Evolutionary conservation across 1,284 basidiomycete species (phyloP).

Genomic region (Papiliotrema terrestris): DNA sequence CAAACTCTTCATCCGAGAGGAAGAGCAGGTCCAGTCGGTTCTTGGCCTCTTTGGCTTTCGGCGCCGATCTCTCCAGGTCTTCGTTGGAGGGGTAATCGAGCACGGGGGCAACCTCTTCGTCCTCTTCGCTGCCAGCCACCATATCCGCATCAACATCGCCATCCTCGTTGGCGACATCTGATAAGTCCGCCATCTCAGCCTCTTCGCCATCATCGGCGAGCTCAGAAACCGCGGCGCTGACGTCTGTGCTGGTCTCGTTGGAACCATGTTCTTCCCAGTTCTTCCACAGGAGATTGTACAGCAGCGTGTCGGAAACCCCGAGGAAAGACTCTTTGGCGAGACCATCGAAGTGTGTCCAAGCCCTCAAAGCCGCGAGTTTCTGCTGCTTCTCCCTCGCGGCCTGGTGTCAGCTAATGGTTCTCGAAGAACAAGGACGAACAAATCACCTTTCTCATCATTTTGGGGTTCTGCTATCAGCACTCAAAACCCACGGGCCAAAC

Average conservation of each 20-base stretch:
- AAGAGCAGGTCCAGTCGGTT: not conserved
- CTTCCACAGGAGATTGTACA: constrained; percentile 33
- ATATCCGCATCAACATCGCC: not conserved
- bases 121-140: not conserved
- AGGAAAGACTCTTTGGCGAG: constrained; percentile 40
- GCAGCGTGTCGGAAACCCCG: constrained; percentile 52
- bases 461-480: constrained; percentile 22
- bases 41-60: not conserved
- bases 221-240: not conserved
- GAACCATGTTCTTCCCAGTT: constrained; percentile 10
- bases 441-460: constrained; percentile 55
- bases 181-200: not conserved
- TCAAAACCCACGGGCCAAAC: too few relatives aligned
- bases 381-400: constrained; percentile 67
- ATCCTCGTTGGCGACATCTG: not conserved
- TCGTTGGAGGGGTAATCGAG: not conserved
- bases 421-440: not conserved
- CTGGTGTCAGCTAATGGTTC: constrained; percentile 47
- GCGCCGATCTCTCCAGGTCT: not conserved
- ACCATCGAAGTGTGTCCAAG: constrained; percentile 78
- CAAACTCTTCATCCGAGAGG: constrained; percentile 7
- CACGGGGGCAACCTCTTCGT: not conserved
- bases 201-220: not conserved
- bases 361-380: constrained; percentile 73
- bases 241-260: not conserved